Evolutionary conservation across 225 moss, liverwort and hornwort genomes (phyloP), one percentile per base, ranked within the genome.

Genomic region (Straminergon stramineum): DNA sequence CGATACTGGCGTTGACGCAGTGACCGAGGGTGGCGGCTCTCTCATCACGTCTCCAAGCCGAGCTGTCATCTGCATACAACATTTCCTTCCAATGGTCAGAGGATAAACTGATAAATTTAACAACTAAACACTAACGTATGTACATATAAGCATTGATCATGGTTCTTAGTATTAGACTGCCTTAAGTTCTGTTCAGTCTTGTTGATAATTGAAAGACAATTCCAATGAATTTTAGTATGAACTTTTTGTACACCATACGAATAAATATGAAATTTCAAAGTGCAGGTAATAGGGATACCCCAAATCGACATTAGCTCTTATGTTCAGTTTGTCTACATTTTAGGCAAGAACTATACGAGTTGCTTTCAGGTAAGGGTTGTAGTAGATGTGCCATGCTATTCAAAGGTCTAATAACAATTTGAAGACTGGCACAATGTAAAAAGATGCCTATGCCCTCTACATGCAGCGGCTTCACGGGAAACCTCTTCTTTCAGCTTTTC

Each of bases 41-140:
- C 96, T 95, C 98, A 97, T 97, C 82, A 98, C 91, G 90, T 96
- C 98, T 79, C 93, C 91, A 90, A 98, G 87, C 43, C 89, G 92
- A 74, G 90, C 90, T 66, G 91, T 92, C 93, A 95, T 83, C 98
- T 99, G 96, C 86, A 70, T 39, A 61, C 48, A 85, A 76, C 64
- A 66, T 35, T 57, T 45, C 19, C 24, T 62, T n/a, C 37, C 27
- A 86, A 27, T 30, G 62, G 75, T 85, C 71, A 86, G 75, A 74
- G 51, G 22, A 64, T 62, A 61, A 30, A 30, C 76, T 62, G 58
- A 64, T 77, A 71, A 83, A 13, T 43, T 55, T 12, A 35, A 73
- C 67, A 79, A 62, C 19, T 52, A 19, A 21, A n/a, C 13, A 77
- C 37, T n/a, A 52, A 11, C 17, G 18, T 45, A 48, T 48, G 48